Base-by-base conservation (phyloP, 2,329 filamentous ascomycete species). In the Cadophora gregata region DNA sequence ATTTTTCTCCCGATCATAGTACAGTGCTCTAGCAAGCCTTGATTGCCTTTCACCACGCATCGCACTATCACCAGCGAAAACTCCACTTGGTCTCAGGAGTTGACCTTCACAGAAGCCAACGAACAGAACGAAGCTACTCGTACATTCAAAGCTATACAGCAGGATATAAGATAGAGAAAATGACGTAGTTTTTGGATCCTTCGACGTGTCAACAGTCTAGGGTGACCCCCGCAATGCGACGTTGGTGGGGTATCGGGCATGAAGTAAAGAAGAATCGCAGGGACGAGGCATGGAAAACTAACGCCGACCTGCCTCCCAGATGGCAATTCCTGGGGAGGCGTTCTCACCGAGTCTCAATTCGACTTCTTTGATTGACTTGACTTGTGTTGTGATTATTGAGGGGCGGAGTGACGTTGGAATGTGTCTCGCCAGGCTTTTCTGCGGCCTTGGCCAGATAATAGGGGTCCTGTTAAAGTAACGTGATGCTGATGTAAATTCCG, bases 241-340 rank as follows among this genome's bases (percentile, higher is more conserved):
- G 19, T 19, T 58, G 55, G 55, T 38, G 55, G 55, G 33, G 55
- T 58, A 38, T 58, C 21, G 55, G 55, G 55, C 31, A 58, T 38
- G 31, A 38, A 58, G 42, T n/a, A 47, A 12, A 4, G 42, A 58
- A 9, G 6, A 9, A 58, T 58, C 31, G n/a, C 31, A 38, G 24
- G 55, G 55, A 21, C n/a, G 31, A 56, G 38, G 14, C 3, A 45
- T 8, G 12, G 36, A 21, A 19, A 9, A n/a, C 25, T n/a, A 47
- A 14, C 48, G 19, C 38, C 25, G 19, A 31, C 38, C 24, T 60
- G 33, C 21, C 21, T 42, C 31, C 38, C 29, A 60, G 38, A 60
- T 31, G 25, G 38, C 27, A 31, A 16, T 29, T 47, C 25, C 16
- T 60, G 58, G 58, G 53, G 53, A 48, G 58, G 42, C n/a, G 58